phyloP scores from a whole-genome alignment of 257 asterid species.

The Parsonsia alboflavescens region DNA sequence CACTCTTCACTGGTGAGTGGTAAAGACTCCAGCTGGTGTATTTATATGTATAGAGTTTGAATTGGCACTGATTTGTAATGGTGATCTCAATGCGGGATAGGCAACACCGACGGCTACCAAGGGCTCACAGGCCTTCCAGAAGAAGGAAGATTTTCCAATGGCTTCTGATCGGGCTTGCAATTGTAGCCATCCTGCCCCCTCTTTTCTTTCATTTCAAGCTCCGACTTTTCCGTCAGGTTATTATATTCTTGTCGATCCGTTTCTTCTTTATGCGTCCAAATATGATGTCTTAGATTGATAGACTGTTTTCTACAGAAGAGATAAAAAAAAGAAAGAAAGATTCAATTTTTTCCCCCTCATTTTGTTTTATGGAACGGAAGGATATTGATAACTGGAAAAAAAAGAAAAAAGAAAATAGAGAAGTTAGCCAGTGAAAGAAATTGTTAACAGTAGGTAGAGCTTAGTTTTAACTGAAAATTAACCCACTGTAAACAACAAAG shows the following conservation, averaged over 20 bases:
- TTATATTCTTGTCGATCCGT: constrained; percentile 14
- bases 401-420: background rate
- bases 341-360: background rate
- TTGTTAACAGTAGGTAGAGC: background rate
- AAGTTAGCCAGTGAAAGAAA: too few relatives aligned
- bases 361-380: background rate
- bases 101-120: constrained; percentile 46
- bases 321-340: too few relatives aligned
- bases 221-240: constrained; percentile 62
- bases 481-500: background rate
- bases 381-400: background rate
- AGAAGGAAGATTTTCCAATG: constrained; percentile 44
- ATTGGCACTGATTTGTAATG: constrained; percentile 3
- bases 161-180: constrained; percentile 59
- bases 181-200: constrained; percentile 73
- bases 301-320: background rate
- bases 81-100: constrained; percentile 55
- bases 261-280: background rate
- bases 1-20: too few relatives aligned
- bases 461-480: background rate
- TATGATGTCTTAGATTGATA: background rate
- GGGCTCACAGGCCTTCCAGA: constrained; percentile 28
- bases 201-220: constrained; percentile 85
- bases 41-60: background rate
- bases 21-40: background rate